Conservation (phyloP, 2,329 filamentous ascomycete species). For the Bipolaris oryzae region DNA sequence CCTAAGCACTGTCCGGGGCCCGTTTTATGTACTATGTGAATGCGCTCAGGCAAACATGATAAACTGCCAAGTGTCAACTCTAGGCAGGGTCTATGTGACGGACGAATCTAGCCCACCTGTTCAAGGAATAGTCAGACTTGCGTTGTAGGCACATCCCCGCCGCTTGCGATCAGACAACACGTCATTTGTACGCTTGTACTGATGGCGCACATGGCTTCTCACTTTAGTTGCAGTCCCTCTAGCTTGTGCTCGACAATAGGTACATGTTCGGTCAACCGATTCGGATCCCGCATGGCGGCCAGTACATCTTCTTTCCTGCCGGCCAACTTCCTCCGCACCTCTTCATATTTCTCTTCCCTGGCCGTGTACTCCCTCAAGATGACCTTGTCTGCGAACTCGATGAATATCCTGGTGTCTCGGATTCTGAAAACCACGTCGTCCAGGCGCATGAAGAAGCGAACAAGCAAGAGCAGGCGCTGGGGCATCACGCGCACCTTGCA, state of each 20-base stretch:
- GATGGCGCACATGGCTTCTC: slow-evolving; percentile 14
- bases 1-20: no score
- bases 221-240: slow-evolving; percentile 59
- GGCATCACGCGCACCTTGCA: slow-evolving; percentile 95
- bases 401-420: slow-evolving; percentile 87
- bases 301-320: slow-evolving; percentile 72
- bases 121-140: not conserved
- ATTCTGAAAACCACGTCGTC: slow-evolving; percentile 89
- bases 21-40: no score
- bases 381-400: slow-evolving; percentile 80
- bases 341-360: slow-evolving; percentile 81
- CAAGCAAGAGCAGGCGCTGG: slow-evolving; percentile 80
- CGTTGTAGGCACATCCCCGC: not conserved
- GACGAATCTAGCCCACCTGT: not conserved
- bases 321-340: slow-evolving; percentile 66
- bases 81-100: not conserved
- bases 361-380: slow-evolving; percentile 89
- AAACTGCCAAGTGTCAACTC: not conserved
- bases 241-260: slow-evolving; percentile 71
- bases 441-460: slow-evolving; percentile 87
- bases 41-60: no score
- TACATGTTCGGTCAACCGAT: slow-evolving; percentile 64
- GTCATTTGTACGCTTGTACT: not conserved
- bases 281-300: slow-evolving; percentile 77
- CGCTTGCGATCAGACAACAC: not conserved